These are phyloP conservation scores for Alloascoidea africana DNA, from an alignment of 805 yeast species.

Conservation along the genomic window DNA sequence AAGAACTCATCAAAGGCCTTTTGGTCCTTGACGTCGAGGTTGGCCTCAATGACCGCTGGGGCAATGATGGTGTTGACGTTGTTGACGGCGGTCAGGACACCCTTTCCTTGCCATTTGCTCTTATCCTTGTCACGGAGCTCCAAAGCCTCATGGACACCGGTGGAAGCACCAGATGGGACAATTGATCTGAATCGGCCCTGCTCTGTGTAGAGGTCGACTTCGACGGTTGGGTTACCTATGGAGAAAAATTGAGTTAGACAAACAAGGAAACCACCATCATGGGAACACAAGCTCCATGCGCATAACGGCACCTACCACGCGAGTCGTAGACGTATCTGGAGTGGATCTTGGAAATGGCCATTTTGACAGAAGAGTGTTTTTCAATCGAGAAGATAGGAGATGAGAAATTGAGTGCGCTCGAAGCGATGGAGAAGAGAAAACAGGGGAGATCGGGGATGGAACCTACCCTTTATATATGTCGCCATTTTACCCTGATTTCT, in stretches of 20 bases:
- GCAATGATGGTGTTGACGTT: conserved; percentile 92
- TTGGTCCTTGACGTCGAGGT: conserved; percentile 80
- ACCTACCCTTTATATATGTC: too few species aligned
- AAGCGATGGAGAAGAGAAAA: too few species aligned
- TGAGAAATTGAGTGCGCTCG: too few species aligned
- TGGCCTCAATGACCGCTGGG: conserved; percentile 76
- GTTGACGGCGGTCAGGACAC: conserved; percentile 93
- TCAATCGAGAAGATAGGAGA: too few species aligned
- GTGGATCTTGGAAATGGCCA: conserved; percentile 79
- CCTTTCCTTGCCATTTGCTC: conserved; percentile 97
- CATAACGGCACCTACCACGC: conserved; percentile 44
- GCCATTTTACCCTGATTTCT: too few species aligned
- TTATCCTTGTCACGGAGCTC: conserved; percentile 98
- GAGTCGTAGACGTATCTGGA: conserved; percentile 99
- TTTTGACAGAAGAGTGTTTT: conserved; percentile 20
- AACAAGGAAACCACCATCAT: background rate
- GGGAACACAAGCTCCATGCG: too few species aligned
- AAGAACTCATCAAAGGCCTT: conserved; percentile 76
- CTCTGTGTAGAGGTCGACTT: conserved; percentile 89
- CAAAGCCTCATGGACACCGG: conserved; percentile 97
- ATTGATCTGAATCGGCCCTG: conserved; percentile 92
- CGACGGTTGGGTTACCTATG: conserved; percentile 89
- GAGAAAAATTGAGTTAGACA: conserved; percentile 1
- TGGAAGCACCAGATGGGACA: conserved; percentile 99
- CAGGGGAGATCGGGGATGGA: too few species aligned